These are phyloP conservation scores for Cyberlindnera suaveolens DNA, from an alignment of 805 yeast genomes.

Conservation along the genomic window DNA sequence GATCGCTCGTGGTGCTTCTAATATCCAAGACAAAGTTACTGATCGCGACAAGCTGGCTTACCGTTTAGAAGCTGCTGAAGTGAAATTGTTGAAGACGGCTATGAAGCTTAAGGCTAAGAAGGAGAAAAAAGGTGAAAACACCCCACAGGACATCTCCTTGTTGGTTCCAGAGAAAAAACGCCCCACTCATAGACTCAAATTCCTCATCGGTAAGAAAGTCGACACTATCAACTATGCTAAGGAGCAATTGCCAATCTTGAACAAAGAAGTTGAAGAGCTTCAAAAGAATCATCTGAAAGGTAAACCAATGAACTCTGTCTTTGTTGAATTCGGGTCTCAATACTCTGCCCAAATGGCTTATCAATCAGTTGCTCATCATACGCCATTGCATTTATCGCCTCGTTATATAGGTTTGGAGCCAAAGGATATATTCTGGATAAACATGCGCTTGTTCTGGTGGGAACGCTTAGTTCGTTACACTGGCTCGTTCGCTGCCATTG, in stretches of 20 bases:
- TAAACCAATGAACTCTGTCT: conserved; percentile 70
- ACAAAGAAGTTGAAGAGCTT: conserved; percentile 48
- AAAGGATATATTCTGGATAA: conserved; percentile 58
- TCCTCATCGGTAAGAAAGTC: conserved; percentile 48
- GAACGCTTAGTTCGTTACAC: conserved; percentile 53
- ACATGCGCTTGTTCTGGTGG: conserved; percentile 77
- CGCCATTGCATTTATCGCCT: conserved; percentile 58
- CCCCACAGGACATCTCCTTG: conserved; percentile 42
- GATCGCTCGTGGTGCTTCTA: conserved; percentile 60
- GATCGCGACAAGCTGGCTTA: conserved; percentile 54
- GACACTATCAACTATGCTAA: conserved; percentile 56
- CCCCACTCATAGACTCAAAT: conserved; percentile 47
- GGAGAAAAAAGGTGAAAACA: conserved; percentile 53
- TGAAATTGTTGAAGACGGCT: conserved; percentile 50
- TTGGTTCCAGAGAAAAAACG: conserved; percentile 64
- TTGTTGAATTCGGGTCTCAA: conserved; percentile 74
- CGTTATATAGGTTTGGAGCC: conserved; percentile 60
- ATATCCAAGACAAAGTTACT: conserved; percentile 48
- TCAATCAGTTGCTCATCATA: conserved; percentile 58
- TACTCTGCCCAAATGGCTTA: conserved; percentile 68
- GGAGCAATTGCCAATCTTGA: conserved; percentile 50
- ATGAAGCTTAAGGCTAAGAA: conserved; percentile 56
- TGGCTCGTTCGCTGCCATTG: conserved; percentile 46
- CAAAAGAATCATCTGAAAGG: conserved; percentile 43
- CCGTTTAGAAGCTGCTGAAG: conserved; percentile 64